These are phyloP conservation scores for Penicillium sp. DNA, from an alignment of 2,329 filamentous ascomycete species.

Conservation along the genomic window DNA sequence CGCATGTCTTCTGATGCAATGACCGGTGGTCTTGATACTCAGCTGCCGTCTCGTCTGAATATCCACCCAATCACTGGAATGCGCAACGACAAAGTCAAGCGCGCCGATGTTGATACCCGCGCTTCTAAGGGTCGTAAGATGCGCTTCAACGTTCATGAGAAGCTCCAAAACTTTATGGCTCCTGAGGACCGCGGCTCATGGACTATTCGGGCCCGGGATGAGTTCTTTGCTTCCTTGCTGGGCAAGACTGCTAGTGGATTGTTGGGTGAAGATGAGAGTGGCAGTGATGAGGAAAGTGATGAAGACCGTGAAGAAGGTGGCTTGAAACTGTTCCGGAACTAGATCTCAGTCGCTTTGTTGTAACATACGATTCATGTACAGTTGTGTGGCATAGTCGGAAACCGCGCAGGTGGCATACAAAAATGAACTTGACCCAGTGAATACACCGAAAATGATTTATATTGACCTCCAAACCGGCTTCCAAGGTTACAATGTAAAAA, in stretches of 20 bases:
- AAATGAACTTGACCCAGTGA: neutral
- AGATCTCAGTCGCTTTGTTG: conserved; percentile 6
- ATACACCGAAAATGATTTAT: neutral
- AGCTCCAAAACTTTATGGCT: conserved; percentile 97
- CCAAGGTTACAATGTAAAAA: no score
- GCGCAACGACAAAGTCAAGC: conserved; percentile 66
- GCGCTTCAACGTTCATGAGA: conserved; percentile 92
- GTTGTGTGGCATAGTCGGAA: neutral
- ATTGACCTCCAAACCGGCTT: neutral
- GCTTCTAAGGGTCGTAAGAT: conserved; percentile 94
- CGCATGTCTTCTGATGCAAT: conserved; percentile 61
- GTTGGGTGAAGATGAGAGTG: conserved; percentile 61
- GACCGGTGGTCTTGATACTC: conserved; percentile 48
- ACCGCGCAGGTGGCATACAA: neutral
- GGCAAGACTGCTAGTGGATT: conserved; percentile 63
- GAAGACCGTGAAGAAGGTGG: conserved; percentile 35
- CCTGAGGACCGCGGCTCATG: conserved; percentile 78
- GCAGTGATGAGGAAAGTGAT: conserved; percentile 29
- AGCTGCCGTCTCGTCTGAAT: conserved; percentile 38
- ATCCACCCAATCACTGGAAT: conserved; percentile 44
- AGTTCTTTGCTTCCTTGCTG: conserved; percentile 72
- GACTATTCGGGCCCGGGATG: conserved; percentile 76
- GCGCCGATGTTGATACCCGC: conserved; percentile 80
- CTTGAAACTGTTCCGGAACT: conserved; percentile 34
- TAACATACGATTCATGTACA: conserved; percentile 5